Base-by-base conservation (phyloP, 305 asterid genomes). In the Fraxinus sp. region DNA sequence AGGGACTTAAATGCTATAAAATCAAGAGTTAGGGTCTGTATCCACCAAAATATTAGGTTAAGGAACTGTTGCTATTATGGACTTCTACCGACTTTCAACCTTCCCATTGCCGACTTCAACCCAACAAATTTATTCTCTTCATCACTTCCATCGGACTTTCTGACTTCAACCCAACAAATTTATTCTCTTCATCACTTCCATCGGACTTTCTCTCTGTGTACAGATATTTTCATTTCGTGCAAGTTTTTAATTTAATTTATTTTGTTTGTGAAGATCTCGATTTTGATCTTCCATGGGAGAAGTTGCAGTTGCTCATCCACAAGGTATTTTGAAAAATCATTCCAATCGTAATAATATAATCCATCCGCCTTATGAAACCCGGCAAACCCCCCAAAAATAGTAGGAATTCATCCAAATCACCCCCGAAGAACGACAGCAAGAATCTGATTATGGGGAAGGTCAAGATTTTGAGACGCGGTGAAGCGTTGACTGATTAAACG, bases 381-480 rank as follows among this genome's bases (percentile, higher is more conserved):
- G 3, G n/a, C 16, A 24, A 64, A 10, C 3, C 11, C 10, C 30
- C 30, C 33, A 30, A 33, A 36, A 14, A 52, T 36, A 26, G 78
- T 1, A 74, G 62, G 22, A 24, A 39, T n/a, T 74, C 46, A 22
- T 16, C 28, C 3, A 74, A 20, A 37, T 74, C 78, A 8, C 32
- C 11, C 0, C 5, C 78, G 6, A 75, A 75, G 62, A 26, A 52
- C 28, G 28, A n/a, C 68, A 2, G 36, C 33, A 55, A 8, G 24
- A n/a, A 75, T 4, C 76, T 81, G 22, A 75, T 75, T 20, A 62
- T 75, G 10, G 80, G 84, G 7, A 36, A 62, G 39, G 66, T 75
- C 33, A 81, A 59, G 46, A 75, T 81, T 52, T 62, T 81, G 80
- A 81, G 75, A 18, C 44, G 84, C 0, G 84, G 84, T 8, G 84